A percentile compares a stretch with the other conserved stretches of the same genome.
Conservation (phyloP, 164 flowering plant genomes). For the Euptelea pleiosperma region DNA sequence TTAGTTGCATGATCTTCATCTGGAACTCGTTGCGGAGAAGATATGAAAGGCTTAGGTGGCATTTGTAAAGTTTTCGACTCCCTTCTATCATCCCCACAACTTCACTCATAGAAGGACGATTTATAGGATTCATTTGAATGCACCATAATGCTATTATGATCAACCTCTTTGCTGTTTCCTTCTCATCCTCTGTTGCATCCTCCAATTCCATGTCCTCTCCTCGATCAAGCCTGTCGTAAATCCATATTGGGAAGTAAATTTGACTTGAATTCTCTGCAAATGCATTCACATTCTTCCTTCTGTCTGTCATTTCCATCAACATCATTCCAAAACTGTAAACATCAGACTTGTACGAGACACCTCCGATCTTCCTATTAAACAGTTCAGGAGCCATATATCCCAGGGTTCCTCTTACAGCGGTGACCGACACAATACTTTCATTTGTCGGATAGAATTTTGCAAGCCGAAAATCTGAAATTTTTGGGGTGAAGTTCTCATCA, state of each 20-base stretch:
- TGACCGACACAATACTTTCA: conserved; percentile 11
- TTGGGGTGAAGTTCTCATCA: conserved; percentile 10
- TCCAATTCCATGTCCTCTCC: conserved; percentile 12
- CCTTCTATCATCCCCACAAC: conserved; percentile 30
- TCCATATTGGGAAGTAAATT: conserved; percentile 23
- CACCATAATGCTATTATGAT: conserved; percentile 27
- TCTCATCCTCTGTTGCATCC: conserved; percentile 15
- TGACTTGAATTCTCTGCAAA: conserved; percentile 12
- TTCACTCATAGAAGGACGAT: conserved; percentile 28
- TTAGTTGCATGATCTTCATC: too few relatives aligned
- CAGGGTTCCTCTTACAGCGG: conserved; percentile 16
- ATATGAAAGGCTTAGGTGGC: conserved; percentile 18
- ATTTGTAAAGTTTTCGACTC: conserved; percentile 9
- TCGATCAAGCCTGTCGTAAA: conserved; percentile 15
- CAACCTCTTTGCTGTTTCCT: conserved; percentile 19
- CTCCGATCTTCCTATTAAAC: conserved; percentile 7
- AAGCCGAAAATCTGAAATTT: conserved; percentile 27
- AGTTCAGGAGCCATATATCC: conserved; percentile 14
- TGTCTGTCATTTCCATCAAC: conserved; percentile 15
- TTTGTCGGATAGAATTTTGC: conserved; percentile 13
- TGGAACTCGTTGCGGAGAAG: conserved; percentile 1
- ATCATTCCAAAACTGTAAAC: conserved; percentile 15
- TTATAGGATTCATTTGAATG: conserved; percentile 24
- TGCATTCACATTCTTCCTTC: conserved; percentile 12
- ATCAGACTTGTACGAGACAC: conserved; percentile 10